Base-by-base conservation (phyloP, 1,284 basidiomycete genomes). In the Cryptococcus sp. region DNA sequence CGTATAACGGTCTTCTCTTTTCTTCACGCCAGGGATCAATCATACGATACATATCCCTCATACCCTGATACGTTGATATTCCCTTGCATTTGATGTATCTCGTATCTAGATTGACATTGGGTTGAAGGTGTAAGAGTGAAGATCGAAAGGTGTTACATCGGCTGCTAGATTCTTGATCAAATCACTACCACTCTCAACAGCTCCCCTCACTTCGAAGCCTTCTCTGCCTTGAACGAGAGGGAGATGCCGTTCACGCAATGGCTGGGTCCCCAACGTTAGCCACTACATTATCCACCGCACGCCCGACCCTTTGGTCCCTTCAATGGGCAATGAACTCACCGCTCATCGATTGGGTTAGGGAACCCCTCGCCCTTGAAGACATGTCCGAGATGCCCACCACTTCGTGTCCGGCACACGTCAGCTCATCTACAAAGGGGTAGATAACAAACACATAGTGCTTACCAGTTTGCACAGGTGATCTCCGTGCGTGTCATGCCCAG, bases 161-260 rank as follows among this genome's bases (percentile, higher is more conserved):
- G n/a, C 38, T 15, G 11, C 21, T 49, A 20, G 45, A 24, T 42
- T 42, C 21, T 49, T 4, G 45, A 24, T 42, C 13, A n/a, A 12
- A 12, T 42, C 9, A 6, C 16, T 46, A 21, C 45, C 7, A 46
- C 16, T 46, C 23, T 21, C 23, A 18, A 21, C 23, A 20, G 18
- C 24, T 21, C n/a, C 9, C 24, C 18, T 21, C 23, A 46, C 28
- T 28, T 42, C 24, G 42, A 16, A 1, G 33, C 16, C 24, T 53
- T 58, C 47, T 85, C 83, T 2, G 85, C 83, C 42, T 81, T 77
- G 76, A 95, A 94, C 56, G 82, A 88, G 52, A 95, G 78, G 4
- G 90, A 93, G 64, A 95, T 77, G 8, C 91, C 93, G 72, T 95
- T 95, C 53, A 95, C 91, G 68, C 91, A 93, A 75, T 93, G 91